Base-by-base conservation (phyloP, 2,329 filamentous ascomycete genomes). In the Tolypocladium cylindrosporum region DNA sequence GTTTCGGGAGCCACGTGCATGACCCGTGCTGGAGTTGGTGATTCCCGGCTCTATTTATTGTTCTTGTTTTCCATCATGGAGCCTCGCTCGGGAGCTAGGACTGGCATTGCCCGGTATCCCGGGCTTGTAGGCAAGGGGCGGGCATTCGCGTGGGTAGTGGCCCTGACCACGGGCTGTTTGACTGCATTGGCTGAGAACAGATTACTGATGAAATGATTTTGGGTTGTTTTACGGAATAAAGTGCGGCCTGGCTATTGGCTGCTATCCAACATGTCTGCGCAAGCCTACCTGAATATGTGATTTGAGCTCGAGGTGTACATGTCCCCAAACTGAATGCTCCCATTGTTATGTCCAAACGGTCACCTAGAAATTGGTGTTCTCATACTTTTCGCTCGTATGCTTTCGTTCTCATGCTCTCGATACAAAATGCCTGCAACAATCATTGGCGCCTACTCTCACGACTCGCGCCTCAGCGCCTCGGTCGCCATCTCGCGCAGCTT, bases 401-500 rank as follows among this genome's bases (percentile, higher is more conserved):
- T 31, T 37, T 9, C 31, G 31, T 34, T 7, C 1, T n/a, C 21
- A 21, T 19, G 31, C 27, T 51, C n/a, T 6, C 3, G 16, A 51
- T n/a, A 9, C 21, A n/a, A 37, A 11, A 37, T 52, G 4, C 14
- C 31, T 34, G 31, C 8, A 10, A 2, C 11, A 37, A 7, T 14
- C 19, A 27, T n/a, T 11, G 27, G 21, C 19, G 27, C 31, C 13
- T 5, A 16, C 24, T 36, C n/a, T 60, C 42, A 58, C 24, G 24
- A 19, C 43, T 45, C 54, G n/a, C 50, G 34, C 21, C 59, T 57
- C 3, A 76, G 55, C 9, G 75, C 55, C 61, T 73, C 69, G 63
- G 69, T 72, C 1, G 78, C 92, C 66, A 80, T 75, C 19, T 91
- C 88, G 67, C 84, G 82, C 66, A 97, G 71, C 75, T 88, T 93